Evolutionary conservation across 805 yeast species (phyloP).

Genomic region (Metschnikowia baotianmanensis): DNA sequence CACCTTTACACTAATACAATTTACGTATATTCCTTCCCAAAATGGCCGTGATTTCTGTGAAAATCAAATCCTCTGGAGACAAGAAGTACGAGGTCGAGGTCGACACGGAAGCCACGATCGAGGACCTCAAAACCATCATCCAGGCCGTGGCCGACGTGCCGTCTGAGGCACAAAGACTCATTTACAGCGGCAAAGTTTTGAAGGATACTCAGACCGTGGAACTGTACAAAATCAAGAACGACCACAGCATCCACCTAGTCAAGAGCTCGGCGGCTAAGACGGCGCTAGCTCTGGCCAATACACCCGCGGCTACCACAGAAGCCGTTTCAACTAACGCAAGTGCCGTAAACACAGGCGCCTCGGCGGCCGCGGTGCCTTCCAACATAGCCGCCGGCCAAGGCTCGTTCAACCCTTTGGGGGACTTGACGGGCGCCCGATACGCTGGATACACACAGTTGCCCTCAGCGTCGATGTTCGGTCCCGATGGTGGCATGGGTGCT

Average conservation of each 20-base stretch:
- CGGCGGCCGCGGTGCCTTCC: conserved; percentile 52
- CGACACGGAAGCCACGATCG: conserved; percentile 52
- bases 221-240: conserved; percentile 76
- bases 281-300: conserved; percentile 22
- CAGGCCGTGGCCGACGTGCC: conserved; percentile 64
- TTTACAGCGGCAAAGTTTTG: conserved; percentile 90
- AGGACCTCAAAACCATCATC: conserved; percentile 65
- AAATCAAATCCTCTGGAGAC: conserved; percentile 62
- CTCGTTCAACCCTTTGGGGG: conserved; percentile 86
- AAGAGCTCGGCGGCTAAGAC: conserved; percentile 52
- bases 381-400: conserved; percentile 87
- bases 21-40: too few relatives aligned
- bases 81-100: conserved; percentile 69
- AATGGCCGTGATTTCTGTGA: conserved; percentile 31
- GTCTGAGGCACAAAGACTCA: conserved; percentile 78
- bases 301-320: conserved; percentile 12
- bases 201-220: conserved; percentile 77
- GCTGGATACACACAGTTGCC: conserved; percentile 93
- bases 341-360: conserved; percentile 3
- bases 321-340: conserved; percentile 4
- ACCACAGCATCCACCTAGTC: conserved; percentile 87
- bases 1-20: too few relatives aligned
- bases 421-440: conserved; percentile 90
- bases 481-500: conserved; percentile 85
- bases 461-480: conserved; percentile 83